A percentile compares a stretch with the other conserved stretches of the same genome.
Conservation (phyloP, 441 rosid species). For the Adansonia madagascariensis region DNA sequence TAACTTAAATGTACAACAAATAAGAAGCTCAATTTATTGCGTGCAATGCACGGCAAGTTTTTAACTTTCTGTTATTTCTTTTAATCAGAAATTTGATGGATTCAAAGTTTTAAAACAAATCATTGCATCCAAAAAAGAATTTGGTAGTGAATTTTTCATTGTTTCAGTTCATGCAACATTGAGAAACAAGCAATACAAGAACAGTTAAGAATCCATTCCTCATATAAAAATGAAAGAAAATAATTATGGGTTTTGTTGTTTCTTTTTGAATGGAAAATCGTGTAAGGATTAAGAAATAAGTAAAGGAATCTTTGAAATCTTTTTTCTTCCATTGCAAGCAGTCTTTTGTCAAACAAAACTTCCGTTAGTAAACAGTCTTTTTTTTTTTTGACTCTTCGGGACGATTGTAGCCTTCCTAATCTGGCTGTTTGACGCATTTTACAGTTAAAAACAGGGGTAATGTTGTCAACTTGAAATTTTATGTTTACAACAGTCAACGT, state of each 20-base stretch:
- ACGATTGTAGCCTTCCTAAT: background rate
- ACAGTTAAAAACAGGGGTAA: background rate
- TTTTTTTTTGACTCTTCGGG: background rate
- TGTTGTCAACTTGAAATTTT: background rate
- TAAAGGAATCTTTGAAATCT: constrained; percentile 12
- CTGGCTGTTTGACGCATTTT: background rate
- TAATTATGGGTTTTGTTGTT: background rate
- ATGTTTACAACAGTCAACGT: background rate
- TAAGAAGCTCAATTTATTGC: constrained; percentile 8
- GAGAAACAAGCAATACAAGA: background rate
- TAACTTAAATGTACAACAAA: background rate
- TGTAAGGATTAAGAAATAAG: background rate
- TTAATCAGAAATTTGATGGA: background rate
- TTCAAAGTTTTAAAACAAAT: background rate
- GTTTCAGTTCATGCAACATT: background rate
- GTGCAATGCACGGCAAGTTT: constrained; percentile 12
- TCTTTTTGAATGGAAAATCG: constrained; percentile 12
- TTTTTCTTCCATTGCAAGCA: constrained; percentile 5
- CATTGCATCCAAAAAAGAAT: background rate
- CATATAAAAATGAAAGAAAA: background rate
- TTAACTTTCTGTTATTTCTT: background rate
- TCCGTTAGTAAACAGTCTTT: background rate
- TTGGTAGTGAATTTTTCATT: background rate
- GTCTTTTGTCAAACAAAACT: constrained; percentile 8
- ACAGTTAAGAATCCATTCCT: background rate